Base-by-base conservation (phyloP, 2,329 filamentous ascomycete species). In the Verticillium albo-atrum region DNA sequence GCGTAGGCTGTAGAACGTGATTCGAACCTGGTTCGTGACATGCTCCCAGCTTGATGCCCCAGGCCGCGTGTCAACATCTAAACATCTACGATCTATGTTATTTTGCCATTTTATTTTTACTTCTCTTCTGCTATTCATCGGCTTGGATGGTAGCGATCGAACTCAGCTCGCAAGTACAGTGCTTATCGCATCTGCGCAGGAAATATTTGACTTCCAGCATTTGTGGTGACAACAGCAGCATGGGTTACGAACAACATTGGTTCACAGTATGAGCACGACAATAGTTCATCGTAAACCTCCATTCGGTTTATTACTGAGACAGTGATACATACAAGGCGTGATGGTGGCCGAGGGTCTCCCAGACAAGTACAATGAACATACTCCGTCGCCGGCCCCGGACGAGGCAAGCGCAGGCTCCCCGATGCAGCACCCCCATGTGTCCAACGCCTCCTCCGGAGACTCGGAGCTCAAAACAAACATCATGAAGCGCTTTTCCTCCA, bases 291-390 rank as follows among this genome's bases (percentile, higher is more conserved):
- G n/a, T 47, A 47, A 47, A 47, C 42, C 42, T 47, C 42, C 20
- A 47, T 47, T 47, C 42, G 42, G 42, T 47, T 47, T 47, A 47
- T 47, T 57, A 52, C 27, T 56, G 55, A 56, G 57, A 58, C 57
- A 54, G 34, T 37, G 50, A 54, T 58, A 58, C 57, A 58, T 58
- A 58, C 57, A 58, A 54, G 54, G 56, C 57, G 57, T 58, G 50
- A 58, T 37, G 56, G 20, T 58, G 55, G 42, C 42, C 42, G 42
- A 23, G 42, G 42, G 42, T 47, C 42, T 47, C 42, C 42, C 42
- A n/a, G 42, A 47, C 42, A 47, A 47, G 42, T 47, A 47, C 42
- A 47, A 47, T 47, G 42, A 25, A 47, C 42, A 47, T 47, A 47
- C 42, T 47, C 42, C 42, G 42, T 47, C 42, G 42, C 42, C 25